A percentile compares a stretch with the other conserved stretches of the same genome.
These are phyloP conservation scores for Aspergillus intermedius DNA, from an alignment of 2,329 filamentous ascomycete species.

Conservation along the genomic window DNA sequence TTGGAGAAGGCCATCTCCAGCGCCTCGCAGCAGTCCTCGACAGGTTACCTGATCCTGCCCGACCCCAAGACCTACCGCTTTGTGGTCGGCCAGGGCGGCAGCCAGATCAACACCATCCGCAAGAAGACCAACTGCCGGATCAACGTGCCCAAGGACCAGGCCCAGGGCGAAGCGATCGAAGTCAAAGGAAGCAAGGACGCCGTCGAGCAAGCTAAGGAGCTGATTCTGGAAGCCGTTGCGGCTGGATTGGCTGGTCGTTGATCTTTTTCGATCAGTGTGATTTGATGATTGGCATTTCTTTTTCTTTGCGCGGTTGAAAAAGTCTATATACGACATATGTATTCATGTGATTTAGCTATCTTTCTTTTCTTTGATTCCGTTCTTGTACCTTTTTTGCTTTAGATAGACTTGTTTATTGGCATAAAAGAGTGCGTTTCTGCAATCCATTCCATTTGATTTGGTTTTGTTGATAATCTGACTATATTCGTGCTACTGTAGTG, in stretches of 20 bases:
- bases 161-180: slow-evolving; percentile 74
- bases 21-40: slow-evolving; percentile 48
- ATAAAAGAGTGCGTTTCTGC: too few species aligned
- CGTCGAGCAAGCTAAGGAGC: slow-evolving; percentile 77
- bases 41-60: slow-evolving; percentile 81
- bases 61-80: slow-evolving; percentile 85
- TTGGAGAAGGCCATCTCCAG: slow-evolving; percentile 67
- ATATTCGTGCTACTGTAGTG: too few species aligned
- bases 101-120: slow-evolving; percentile 86
- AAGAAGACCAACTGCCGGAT: slow-evolving; percentile 91
- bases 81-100: slow-evolving; percentile 82
- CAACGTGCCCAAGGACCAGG: slow-evolving; percentile 79
- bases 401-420: too few species aligned
- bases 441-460: too few species aligned
- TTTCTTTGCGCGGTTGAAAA: not conserved
- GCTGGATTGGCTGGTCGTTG: slow-evolving; percentile 25
- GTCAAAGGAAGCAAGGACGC: slow-evolving; percentile 73
- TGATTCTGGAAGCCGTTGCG: slow-evolving; percentile 78
- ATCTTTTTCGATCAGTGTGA: slow-evolving; percentile 6
- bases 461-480: too few species aligned
- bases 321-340: not conserved
- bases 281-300: slow-evolving; percentile 4
- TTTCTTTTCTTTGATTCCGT: slow-evolving; percentile 2
- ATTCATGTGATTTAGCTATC: not conserved
- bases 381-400: slow-evolving; percentile 1